Base-by-base conservation (phyloP, 805 yeast genomes). In the Lipomyces yamadae region DNA sequence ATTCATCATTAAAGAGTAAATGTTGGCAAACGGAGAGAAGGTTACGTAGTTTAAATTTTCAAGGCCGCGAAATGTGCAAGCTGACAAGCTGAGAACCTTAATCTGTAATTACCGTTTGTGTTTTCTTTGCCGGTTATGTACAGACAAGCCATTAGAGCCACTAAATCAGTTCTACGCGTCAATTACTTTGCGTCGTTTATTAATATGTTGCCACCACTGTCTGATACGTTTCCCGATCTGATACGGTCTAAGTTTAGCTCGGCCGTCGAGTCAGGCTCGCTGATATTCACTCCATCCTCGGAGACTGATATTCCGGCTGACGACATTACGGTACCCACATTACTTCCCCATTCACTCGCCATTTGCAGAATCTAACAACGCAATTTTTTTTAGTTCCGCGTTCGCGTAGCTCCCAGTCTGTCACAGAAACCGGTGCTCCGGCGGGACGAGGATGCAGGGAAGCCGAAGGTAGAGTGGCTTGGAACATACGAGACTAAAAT, bases 221-320 rank as follows among this genome's bases (percentile, higher is more conserved):
- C 86, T 30, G 76, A 73, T 1, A 74, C 82, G 63, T 80, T 86
- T 62, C 70, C 72, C 10, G 73, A 78, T 10, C 63, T 56, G 18
- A 32, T 68, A 33, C 54, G 54, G 37, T 37, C 62, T 2, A 68
- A 53, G 54, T 68, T 62, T 74, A 78, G 82, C 0, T 73, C 74
- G 6, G 94, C 92, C 0, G 71, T 82, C 2, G 75, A 76, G 8
- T 73, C 76, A 42, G 85, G 85, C 0, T 76, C 81, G 48, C 78
- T 90, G 53, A 74, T 81, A 35, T 87, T 84, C 76, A 82, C 85
- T 37, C 86, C 86, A 13, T 80, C 87, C 1, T 75, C 82, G 10
- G 80, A 78, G 32, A 72, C 69, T 24, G 69, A 74, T 1, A 73
- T 75, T n/a, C 75, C 77, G 61, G 74, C 75, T 60, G 74, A 78